Evolutionary conservation across 306 rosid genomes (phyloP), one percentile per base, ranked within the genome.

Genomic region (Dryas drummondii): DNA sequence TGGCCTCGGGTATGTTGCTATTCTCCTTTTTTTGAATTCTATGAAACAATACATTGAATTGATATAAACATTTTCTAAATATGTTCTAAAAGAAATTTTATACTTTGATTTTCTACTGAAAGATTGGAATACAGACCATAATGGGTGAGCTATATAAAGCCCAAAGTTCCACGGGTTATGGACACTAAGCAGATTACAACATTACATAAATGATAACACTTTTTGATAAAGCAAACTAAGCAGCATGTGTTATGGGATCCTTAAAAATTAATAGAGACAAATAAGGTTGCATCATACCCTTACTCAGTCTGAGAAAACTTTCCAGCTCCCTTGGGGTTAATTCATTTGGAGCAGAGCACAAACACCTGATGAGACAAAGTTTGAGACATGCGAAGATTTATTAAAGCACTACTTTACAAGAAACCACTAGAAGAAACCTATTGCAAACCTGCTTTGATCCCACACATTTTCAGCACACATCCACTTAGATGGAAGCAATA

Each of bases 401-500:
- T 15, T 54, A 52, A 74, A 41, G 61, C 16, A 73, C 67, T 64
- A 54, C 67, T 56, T 79, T 76, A 64, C 64, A 64, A 78, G 62
- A 56, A 10, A 59, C 61, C 57, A 40, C 27, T 50, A 68, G 11
- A 17, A 60, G 50, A 67, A 66, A 68, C 57, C 76, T 62, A 54
- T 58, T 60, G 57, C 79, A 46, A 81, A 91, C 99, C 96, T 90
- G 91, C 80, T 84, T 70, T 80, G 97, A 81, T 94, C 99, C 99
- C 97, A 94, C 76, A 73, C 78, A 81, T 92, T 94, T 71, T 92
- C 96, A 45, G 75, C 72, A 52, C 99, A 94, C 4, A 88, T 84
- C 99, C 99, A 94, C 78, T 86, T 94, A 45, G 89, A 87, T 81
- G 97, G 93, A 83, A 94, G 80, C 65, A 92, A 92, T 64, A 89